Evolutionary conservation across 257 asterid species (phyloP), one percentile per base, ranked within the genome.

Genomic region (Dorcoceras hygrometricum): DNA sequence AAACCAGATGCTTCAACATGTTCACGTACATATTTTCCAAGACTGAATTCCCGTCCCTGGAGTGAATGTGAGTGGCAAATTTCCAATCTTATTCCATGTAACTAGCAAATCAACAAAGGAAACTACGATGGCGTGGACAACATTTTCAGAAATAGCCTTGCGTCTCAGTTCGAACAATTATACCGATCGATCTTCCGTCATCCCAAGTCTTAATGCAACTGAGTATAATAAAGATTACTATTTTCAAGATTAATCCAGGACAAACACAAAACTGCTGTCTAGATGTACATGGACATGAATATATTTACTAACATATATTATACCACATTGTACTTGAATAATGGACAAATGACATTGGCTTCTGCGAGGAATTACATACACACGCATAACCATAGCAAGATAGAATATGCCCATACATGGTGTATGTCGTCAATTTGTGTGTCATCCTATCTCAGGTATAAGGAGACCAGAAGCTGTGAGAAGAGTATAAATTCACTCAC

Each of bases 401-500:
- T 66, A 60, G 68, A 56, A 59, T 63, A 66, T 69, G 60, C 74
- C 73, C 48, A 36, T 11, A 36, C 48, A 36, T 11, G 48, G 53
- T 16, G 4, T 4, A 16, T 16, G 53, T 16, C 53, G 16, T 43
- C 20, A 43, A 14, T 43, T 14, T 43, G 53, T 43, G 53, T 1
- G 53, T 66, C 28, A 19, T 55, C 80, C 84, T 82, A 94, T 78
- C 87, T 76, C 68, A 94, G 77, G 77, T 84, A 95, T 73, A 89
- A 86, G 39, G 99, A 88, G 79, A 78, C 76, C 76, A 95, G 75
- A 66, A 95, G 84, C 76, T 95, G 99, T 2, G 99, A 89, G 64
- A 95, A 57, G 72, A 95, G 83, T 77, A 89, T 76, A 51, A 91
- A 85, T 82, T 95, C 99, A 66, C 93, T 82, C 82, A 95, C 93